Evolutionary conservation across 371 early-diverging fungal species (phyloP).

Genomic region (Cokeromyces recurvatus): DNA sequence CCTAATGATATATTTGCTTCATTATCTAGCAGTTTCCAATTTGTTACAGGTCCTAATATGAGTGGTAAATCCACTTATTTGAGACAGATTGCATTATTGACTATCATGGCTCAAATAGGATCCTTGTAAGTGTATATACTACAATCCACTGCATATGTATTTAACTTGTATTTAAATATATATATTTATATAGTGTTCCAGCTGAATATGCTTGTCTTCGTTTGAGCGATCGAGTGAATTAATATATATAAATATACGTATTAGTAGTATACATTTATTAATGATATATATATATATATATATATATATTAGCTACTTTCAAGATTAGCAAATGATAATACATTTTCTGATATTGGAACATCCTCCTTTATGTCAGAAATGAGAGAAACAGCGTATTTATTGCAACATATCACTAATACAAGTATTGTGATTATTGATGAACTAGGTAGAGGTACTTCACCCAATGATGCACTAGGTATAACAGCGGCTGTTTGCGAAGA

Average conservation of each 20-base stretch:
- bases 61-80: conserved; percentile 95
- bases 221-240: conserved; percentile 66
- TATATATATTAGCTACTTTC: conserved; percentile 63
- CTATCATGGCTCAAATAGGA: conserved; percentile 96
- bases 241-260: no score
- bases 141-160: no score
- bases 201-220: conserved; percentile 84
- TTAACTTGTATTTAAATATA: background rate
- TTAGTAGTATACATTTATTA: no score
- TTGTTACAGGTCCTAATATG: conserved; percentile 99
- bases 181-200: conserved; percentile 63
- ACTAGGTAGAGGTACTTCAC: conserved; percentile 92
- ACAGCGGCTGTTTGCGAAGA: conserved; percentile 78
- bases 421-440: conserved; percentile 95
- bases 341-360: conserved; percentile 52
- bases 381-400: conserved; percentile 82
- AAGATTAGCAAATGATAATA: conserved; percentile 72
- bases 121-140: conserved; percentile 70
- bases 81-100: conserved; percentile 82
- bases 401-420: conserved; percentile 62
- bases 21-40: conserved; percentile 65
- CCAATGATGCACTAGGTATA: conserved; percentile 76
- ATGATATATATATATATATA: no score
- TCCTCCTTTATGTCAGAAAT: conserved; percentile 94
- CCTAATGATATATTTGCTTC: conserved; percentile 80